Percentiles rank a stretch among this genome's conserved stretches.
phyloP scores from a whole-genome alignment of 345 rosid genomes.

The Eucalyptus sp. region DNA sequence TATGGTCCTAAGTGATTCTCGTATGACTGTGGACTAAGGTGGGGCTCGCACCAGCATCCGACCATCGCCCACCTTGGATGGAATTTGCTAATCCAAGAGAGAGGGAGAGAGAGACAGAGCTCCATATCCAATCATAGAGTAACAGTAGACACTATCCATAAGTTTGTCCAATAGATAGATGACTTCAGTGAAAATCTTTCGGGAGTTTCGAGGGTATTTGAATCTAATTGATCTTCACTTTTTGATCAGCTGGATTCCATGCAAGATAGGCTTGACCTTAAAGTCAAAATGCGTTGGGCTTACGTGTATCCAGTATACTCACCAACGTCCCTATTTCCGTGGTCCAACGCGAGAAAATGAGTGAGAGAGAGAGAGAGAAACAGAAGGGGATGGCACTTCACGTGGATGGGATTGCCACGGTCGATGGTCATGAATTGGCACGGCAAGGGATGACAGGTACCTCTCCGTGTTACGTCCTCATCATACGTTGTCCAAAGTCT shows the following conservation, averaged over 20 bases:
- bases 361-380: not conserved
- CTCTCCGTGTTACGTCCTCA: not conserved
- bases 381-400: not conserved
- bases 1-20: not conserved
- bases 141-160: not conserved
- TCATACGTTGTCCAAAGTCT: not conserved
- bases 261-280: not conserved
- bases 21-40: not conserved
- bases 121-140: not conserved
- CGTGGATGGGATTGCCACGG: not conserved
- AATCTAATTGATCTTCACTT: not conserved
- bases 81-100: not conserved
- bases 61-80: not conserved
- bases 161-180: not conserved
- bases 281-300: not conserved
- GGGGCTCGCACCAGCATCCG: not conserved
- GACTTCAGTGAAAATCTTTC: not conserved
- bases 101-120: not conserved
- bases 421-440: not conserved
- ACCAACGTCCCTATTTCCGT: not conserved
- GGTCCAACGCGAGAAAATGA: not conserved
- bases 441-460: not conserved
- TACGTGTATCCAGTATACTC: not conserved
- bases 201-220: not conserved
- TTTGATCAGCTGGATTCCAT: not conserved